A percentile compares a stretch with the other conserved stretches of the same genome.
Evolutionary conservation across 1,284 basidiomycete genomes (phyloP).

Genomic region (Cutaneotrichosporon cavernicola): DNA sequence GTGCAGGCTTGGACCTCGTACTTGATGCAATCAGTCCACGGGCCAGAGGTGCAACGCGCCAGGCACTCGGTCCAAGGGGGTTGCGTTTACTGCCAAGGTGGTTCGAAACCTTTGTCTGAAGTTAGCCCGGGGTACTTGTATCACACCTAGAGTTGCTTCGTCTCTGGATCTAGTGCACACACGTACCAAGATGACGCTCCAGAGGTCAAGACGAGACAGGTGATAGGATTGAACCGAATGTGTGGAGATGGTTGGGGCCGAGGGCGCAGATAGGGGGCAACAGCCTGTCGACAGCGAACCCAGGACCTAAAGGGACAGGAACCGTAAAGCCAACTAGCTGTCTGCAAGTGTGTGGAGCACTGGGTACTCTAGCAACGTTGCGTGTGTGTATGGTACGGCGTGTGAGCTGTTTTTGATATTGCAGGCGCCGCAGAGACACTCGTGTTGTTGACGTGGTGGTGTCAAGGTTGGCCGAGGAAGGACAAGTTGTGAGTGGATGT

Average conservation of each 20-base stretch:
- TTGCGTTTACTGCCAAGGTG: background rate
- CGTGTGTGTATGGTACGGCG: background rate
- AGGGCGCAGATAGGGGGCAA: background rate
- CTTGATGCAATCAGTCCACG: background rate
- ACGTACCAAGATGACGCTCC: background rate
- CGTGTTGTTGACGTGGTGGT: background rate
- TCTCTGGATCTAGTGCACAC: background rate
- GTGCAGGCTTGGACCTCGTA: background rate
- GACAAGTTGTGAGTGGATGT: background rate
- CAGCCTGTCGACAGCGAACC: background rate
- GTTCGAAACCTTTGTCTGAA: slow-evolving; percentile 1
- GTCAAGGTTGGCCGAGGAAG: background rate
- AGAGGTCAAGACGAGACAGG: background rate
- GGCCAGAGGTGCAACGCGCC: background rate
- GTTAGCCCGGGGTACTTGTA: background rate
- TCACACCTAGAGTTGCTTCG: background rate
- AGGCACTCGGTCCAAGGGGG: slow-evolving; percentile 4
- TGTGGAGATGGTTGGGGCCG: background rate
- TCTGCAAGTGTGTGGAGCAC: background rate
- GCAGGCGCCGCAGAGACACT: background rate
- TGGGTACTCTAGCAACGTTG: background rate
- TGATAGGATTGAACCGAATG: background rate
- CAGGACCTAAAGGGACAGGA: background rate
- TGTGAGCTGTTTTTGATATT: background rate
- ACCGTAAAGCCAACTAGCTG: background rate